Conservation (phyloP, 2,329 filamentous ascomycete species). For the Diplodia intermedia region DNA sequence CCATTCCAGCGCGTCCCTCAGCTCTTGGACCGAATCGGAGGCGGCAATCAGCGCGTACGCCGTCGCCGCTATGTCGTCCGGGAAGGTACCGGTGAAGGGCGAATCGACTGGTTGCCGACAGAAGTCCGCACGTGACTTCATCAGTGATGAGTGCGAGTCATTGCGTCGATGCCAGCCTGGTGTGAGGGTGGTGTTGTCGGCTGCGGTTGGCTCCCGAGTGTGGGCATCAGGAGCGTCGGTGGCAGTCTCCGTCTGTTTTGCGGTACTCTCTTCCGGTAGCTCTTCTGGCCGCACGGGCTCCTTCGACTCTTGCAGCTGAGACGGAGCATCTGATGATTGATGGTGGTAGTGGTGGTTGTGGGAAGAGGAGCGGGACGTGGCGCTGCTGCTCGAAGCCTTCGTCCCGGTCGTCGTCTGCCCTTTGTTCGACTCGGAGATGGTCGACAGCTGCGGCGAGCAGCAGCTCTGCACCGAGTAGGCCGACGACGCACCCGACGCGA, state of each 20-base stretch:
- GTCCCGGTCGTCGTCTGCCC: neutral
- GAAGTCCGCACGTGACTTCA: neutral
- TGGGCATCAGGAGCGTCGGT: neutral
- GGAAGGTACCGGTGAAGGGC: slow-evolving; percentile 1
- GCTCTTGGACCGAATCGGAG: slow-evolving; percentile 11
- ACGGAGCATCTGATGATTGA: neutral
- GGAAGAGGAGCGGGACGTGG: neutral
- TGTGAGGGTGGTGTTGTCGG: neutral
- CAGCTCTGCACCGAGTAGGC: neutral
- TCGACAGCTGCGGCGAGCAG: neutral
- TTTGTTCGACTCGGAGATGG: neutral
- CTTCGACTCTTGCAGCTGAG: neutral
- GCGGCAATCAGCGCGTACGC: slow-evolving; percentile 2
- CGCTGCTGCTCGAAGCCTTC: neutral
- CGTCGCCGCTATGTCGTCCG: slow-evolving; percentile 2
- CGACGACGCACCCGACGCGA: neutral
- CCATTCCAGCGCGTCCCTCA: slow-evolving; percentile 7
- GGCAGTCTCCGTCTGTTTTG: neutral
- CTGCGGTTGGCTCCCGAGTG: neutral
- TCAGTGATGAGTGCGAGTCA: neutral
- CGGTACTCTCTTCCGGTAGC: neutral
- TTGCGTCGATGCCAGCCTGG: neutral
- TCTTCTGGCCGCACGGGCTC: neutral
- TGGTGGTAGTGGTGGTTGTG: neutral
- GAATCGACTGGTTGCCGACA: neutral